Base-by-base conservation (phyloP, 306 rosid species). In the Quercus robur region DNA sequence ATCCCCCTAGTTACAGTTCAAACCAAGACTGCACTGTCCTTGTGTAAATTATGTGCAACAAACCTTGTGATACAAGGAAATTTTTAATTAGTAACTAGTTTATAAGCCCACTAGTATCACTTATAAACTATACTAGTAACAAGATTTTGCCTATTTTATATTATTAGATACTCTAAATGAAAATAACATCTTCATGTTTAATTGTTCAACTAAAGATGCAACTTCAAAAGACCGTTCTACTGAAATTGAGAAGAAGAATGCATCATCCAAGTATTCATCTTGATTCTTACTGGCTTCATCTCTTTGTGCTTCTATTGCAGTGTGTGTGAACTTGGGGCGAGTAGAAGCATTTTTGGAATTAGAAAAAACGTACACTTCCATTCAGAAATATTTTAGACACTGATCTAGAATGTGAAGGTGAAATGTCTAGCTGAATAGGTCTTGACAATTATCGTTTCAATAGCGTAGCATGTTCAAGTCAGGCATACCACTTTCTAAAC, bases 241-340 rank as follows among this genome's bases (percentile, higher is more conserved):
- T 80, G 85, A 87, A 19, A 35, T n/a, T 9, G 85, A 85, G 77
- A 85, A 85, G 79, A 85, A 80, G 58, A 81, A 35, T 70, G 73
- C 81, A 30, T 58, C 89, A 33, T 77, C 90, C 6, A 74, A 87
- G 76, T 62, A 5, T 9, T 71, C 88, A 0, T 89, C 94, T 31
- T 87, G 90, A 74, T 74, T 91, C 20, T 75, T 82, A 19, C 76
- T 91, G 87, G 77, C 82, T 71, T 91, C 86, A 85, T 83, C 89
- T 83, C 97, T 98, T 19, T 93, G 94, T 83, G 94, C 96, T 35
- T 95, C 87, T 95, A 86, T 80, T 95, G 99, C 90, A 93, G 94
- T 82, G 83, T 93, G 86, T 95, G 99, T 87, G 97, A 95, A 91
- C 98, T 93, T 77, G 99, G 91, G 99, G 98, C 93, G 80, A 30